Evolutionary conservation across 768 basidiomycete species (phyloP).

Genomic region (Serendipita sp.): DNA sequence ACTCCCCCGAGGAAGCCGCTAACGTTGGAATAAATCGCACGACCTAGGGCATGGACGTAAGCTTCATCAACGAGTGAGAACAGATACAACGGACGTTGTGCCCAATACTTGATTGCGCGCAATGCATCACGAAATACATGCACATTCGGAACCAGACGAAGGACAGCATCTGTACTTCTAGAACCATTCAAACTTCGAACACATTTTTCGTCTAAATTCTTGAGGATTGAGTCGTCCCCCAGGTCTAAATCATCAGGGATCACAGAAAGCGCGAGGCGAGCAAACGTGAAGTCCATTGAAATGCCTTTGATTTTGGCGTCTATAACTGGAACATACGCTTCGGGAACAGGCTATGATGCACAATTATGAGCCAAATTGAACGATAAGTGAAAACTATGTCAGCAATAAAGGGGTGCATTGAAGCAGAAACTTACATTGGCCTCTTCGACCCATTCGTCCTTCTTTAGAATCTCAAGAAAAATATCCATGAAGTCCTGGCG

Average conservation of each 20-base stretch:
- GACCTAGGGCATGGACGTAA: conserved; percentile 31
- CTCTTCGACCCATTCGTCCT: conserved; percentile 68
- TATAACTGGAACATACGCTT: conserved; percentile 93
- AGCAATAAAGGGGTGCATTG: neutral
- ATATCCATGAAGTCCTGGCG: conserved; percentile 90
- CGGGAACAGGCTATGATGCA: conserved; percentile 66
- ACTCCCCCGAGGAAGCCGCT: conserved; percentile 97
- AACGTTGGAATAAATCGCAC: conserved; percentile 96
- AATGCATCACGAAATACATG: conserved; percentile 87
- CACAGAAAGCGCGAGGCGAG: conserved; percentile 65
- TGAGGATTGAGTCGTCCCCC: conserved; percentile 77
- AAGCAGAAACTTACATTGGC: conserved; percentile 53
- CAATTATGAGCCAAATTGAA: neutral
- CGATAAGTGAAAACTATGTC: neutral
- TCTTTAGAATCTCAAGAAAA: conserved; percentile 78
- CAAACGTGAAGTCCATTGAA: conserved; percentile 88
- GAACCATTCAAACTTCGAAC: conserved; percentile 95
- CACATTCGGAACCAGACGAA: conserved; percentile 88
- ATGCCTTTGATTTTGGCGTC: conserved; percentile 83
- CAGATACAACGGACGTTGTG: conserved; percentile 49
- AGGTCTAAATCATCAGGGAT: conserved; percentile 88
- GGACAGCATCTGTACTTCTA: conserved; percentile 87
- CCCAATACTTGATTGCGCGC: conserved; percentile 96
- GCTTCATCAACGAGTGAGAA: neutral
- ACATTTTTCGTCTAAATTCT: conserved; percentile 86